Conservation (phyloP, 257 asterid genomes). For the Solanum medicagineum region DNA sequence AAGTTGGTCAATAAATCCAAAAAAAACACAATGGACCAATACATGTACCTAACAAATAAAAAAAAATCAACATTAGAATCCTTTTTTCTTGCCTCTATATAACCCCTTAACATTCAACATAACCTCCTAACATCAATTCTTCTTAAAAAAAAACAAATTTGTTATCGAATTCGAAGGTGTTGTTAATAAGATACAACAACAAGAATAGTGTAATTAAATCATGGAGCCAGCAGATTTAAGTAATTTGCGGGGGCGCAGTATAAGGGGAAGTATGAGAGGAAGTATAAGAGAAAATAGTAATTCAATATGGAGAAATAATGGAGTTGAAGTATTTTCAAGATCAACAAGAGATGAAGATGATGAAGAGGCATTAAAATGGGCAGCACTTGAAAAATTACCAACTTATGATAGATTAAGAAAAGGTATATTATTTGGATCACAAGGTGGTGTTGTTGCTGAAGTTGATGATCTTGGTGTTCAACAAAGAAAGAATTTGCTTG, state of each 20-base stretch:
- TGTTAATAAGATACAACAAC: neutral
- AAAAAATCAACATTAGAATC: neutral
- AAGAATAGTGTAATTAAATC: neutral
- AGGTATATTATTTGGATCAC: slow-evolving; percentile 50
- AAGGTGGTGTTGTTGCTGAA: slow-evolving; percentile 38
- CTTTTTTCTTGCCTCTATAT: neutral
- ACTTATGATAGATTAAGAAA: slow-evolving; percentile 55
- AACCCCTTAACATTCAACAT: neutral
- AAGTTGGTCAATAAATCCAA: neutral
- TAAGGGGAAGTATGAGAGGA: slow-evolving; percentile 9
- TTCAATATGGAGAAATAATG: slow-evolving; percentile 41
- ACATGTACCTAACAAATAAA: neutral
- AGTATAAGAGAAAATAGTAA: slow-evolving; percentile 32
- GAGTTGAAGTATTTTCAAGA: slow-evolving; percentile 32
- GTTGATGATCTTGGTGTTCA: slow-evolving; percentile 28
- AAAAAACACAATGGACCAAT: neutral
- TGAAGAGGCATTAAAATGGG: slow-evolving; percentile 63
- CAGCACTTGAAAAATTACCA: slow-evolving; percentile 54
- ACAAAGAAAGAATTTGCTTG: slow-evolving; percentile 32
- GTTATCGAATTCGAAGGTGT: no score
- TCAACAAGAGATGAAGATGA: slow-evolving; percentile 50
- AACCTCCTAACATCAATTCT: neutral
- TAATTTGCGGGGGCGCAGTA: slow-evolving; percentile 1
- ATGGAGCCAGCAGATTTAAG: slow-evolving; percentile 2
- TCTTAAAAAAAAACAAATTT: neutral